Percentiles rank a stretch among this genome's conserved stretches.
These are phyloP conservation scores for Corylus americana DNA, from an alignment of 306 rosid species.

Conservation along the genomic window DNA sequence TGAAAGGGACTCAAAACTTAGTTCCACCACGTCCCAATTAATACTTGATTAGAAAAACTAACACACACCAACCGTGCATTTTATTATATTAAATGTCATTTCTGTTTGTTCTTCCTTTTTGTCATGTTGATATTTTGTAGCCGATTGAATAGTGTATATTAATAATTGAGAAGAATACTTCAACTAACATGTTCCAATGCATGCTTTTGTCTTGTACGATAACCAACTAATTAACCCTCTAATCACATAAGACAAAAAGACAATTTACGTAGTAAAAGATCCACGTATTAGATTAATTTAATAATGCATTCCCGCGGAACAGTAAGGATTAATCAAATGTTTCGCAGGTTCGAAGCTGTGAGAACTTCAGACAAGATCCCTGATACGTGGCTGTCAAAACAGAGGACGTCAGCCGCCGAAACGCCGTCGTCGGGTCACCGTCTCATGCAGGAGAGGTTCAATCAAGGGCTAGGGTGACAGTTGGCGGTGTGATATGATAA, in stretches of 20 bases:
- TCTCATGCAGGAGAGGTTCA: conserved; percentile 10
- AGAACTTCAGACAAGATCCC: conserved; percentile 48
- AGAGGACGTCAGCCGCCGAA: conserved; percentile 23
- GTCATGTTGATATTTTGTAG: not conserved
- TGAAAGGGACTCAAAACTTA: too few relatives aligned
- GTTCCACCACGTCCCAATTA: too few relatives aligned
- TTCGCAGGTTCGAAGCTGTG: conserved; percentile 44
- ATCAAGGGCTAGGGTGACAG: not conserved
- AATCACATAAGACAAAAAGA: not conserved
- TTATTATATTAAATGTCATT: not conserved
- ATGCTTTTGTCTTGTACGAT: conserved; percentile 28
- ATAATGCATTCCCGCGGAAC: not conserved
- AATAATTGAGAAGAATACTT: conserved; percentile 19
- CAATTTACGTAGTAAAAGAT: not conserved
- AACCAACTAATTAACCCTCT: not conserved
- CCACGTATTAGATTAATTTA: not conserved
- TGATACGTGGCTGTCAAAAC: conserved; percentile 40
- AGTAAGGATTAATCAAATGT: conserved; percentile 4
- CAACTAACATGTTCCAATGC: conserved; percentile 19
- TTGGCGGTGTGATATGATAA: not conserved
- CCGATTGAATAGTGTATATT: not conserved
- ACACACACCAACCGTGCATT: too few relatives aligned
- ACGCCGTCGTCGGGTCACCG: conserved; percentile 40
- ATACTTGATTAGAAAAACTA: too few relatives aligned
- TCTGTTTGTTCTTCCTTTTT: not conserved